These are phyloP conservation scores for Colletotrichum brevisporum DNA, from an alignment of 2,329 filamentous ascomycete species.

Conservation along the genomic window DNA sequence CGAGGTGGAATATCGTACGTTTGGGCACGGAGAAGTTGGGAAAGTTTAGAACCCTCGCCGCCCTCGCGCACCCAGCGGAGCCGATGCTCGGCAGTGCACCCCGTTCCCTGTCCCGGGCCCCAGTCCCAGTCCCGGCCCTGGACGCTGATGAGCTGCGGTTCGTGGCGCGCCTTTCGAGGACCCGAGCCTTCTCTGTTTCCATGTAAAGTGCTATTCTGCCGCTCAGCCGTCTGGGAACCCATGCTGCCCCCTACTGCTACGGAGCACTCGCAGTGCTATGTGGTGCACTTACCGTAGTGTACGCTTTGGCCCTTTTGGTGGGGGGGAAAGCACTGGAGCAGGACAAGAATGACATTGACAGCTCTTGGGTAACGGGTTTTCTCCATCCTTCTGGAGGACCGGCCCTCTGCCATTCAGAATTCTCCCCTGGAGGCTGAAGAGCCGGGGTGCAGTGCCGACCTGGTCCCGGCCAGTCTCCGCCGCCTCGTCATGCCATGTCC, in stretches of 20 bases:
- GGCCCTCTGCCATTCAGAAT: not conserved
- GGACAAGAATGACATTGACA: constrained; percentile 20
- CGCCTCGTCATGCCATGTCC: constrained; percentile 18
- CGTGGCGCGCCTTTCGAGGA: not conserved
- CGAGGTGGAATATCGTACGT: constrained; percentile 24
- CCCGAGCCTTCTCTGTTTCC: not conserved
- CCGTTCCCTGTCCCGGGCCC: constrained; percentile 19
- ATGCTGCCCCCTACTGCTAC: not conserved
- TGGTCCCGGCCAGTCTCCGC: constrained; percentile 31
- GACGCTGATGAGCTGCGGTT: not conserved
- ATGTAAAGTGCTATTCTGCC: constrained; percentile 7
- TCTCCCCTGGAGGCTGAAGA: constrained; percentile 3
- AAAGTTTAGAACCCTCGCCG: no score
- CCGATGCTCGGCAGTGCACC: not conserved
- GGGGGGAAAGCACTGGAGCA: not conserved
- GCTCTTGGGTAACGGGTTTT: not conserved
- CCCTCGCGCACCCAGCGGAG: constrained; percentile 11
- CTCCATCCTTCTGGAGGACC: constrained; percentile 1
- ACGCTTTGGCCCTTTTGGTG: constrained; percentile 32
- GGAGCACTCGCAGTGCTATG: no score
- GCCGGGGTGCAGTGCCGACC: constrained; percentile 16
- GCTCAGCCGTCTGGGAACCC: constrained; percentile 19
- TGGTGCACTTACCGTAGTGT: not conserved
- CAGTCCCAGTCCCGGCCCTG: not conserved
- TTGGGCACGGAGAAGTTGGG: not conserved